These are phyloP conservation scores for Posidonia oceanica DNA, from an alignment of 116 monocot genomes.

Conservation along the genomic window DNA sequence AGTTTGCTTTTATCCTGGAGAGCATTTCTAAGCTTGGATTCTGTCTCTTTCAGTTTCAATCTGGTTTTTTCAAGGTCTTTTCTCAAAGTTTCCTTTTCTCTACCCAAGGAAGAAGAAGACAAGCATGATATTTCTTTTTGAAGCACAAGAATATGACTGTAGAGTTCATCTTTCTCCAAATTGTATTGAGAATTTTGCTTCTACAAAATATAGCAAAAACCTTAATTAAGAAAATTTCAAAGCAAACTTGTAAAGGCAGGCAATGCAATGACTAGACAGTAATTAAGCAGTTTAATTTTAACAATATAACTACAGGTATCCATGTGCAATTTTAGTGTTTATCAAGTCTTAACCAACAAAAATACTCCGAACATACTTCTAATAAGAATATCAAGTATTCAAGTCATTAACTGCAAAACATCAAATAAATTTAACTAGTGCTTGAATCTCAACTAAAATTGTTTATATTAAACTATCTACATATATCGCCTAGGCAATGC, in stretches of 20 bases:
- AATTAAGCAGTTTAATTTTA: too few relatives aligned
- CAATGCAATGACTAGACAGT: too few relatives aligned
- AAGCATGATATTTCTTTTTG: conserved; percentile 55
- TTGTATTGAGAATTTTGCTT: conserved; percentile 31
- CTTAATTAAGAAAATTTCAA: background rate
- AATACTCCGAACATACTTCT: too few relatives aligned
- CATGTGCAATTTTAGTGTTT: too few relatives aligned
- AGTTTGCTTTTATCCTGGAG: conserved; percentile 81
- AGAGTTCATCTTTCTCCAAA: conserved; percentile 64
- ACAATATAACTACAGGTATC: too few relatives aligned
- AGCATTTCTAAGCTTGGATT: conserved; percentile 69
- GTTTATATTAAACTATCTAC: too few relatives aligned
- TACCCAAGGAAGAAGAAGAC: conserved; percentile 47
- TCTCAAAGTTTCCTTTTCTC: conserved; percentile 63
- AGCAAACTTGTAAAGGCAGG: too few relatives aligned
- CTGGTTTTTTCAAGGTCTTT: conserved; percentile 79
- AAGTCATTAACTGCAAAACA: too few relatives aligned
- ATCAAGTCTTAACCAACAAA: too few relatives aligned
- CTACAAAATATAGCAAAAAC: conserved; percentile 11
- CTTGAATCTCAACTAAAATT: background rate
- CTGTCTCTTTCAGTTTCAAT: conserved; percentile 70
- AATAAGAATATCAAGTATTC: too few relatives aligned
- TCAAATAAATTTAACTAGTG: background rate
- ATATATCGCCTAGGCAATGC: too few relatives aligned
- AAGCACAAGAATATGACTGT: conserved; percentile 35